Evolutionary conservation across 2,329 filamentous ascomycete species (phyloP).

Genomic region (Didymella keratinophila): DNA sequence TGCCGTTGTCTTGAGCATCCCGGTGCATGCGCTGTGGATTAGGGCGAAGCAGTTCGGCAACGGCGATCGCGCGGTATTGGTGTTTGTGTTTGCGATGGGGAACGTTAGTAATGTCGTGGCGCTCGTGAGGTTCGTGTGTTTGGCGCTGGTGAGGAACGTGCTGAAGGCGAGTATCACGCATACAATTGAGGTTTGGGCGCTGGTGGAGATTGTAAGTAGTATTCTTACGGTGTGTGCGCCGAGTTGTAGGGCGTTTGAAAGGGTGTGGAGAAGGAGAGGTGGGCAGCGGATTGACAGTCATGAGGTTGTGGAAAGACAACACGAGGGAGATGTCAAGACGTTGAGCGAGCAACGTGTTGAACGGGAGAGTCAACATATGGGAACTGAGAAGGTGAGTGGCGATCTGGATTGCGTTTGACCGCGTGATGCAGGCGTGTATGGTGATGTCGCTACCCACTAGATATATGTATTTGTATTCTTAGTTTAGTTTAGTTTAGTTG

Average conservation of each 20-base stretch:
- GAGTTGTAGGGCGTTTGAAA: slow-evolving; percentile 21
- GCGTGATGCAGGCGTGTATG: not conserved
- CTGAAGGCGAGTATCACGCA: slow-evolving; percentile 37
- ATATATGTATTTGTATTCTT: not conserved
- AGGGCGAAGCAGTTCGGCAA: not conserved
- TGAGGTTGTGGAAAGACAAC: too few species aligned
- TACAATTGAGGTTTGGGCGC: slow-evolving; percentile 46
- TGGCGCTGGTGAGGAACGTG: slow-evolving; percentile 35
- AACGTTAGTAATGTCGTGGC: slow-evolving; percentile 36
- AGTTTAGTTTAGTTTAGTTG: too few species aligned
- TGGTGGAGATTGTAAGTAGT: slow-evolving; percentile 42
- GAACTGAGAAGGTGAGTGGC: not conserved
- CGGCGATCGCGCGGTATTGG: slow-evolving; percentile 32
- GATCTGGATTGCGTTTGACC: not conserved
- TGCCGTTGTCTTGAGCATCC: slow-evolving; percentile 39
- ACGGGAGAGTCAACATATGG: not conserved
- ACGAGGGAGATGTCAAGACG: not conserved
- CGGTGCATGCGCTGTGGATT: slow-evolving; percentile 32
- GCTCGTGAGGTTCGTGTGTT: slow-evolving; percentile 37
- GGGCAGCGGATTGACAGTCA: too few species aligned
- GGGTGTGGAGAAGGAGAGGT: not conserved
- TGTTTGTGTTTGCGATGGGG: slow-evolving; percentile 41
- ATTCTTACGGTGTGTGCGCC: slow-evolving; percentile 42
- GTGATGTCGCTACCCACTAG: not conserved
- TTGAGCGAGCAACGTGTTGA: too few species aligned